Conservation (phyloP, 306 rosid genomes). For the Casuarina glauca region DNA sequence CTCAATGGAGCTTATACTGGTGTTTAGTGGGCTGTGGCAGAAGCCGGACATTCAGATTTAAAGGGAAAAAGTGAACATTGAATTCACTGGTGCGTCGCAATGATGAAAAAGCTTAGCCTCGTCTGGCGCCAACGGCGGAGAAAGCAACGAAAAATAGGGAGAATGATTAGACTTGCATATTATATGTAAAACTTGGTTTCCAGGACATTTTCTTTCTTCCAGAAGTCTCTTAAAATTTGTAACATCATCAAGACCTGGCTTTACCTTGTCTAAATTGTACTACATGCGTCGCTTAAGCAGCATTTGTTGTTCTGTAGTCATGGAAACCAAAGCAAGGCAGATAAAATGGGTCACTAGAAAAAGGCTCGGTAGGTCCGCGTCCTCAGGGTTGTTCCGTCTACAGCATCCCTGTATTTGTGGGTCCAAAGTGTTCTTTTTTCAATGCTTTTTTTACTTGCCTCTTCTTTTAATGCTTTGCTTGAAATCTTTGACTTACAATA, state of each 20-base stretch:
- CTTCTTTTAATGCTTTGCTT: background rate
- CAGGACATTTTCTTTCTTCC: too few relatives aligned
- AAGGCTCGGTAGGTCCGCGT: too few relatives aligned
- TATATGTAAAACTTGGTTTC: background rate
- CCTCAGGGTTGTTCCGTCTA: background rate
- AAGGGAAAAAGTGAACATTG: constrained; percentile 7
- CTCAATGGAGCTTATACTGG: background rate
- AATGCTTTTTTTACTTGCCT: background rate
- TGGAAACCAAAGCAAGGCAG: too few relatives aligned
- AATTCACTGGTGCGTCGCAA: constrained; percentile 16
- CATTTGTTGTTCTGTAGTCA: too few relatives aligned
- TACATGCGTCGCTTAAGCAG: too few relatives aligned
- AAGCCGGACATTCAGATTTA: background rate
- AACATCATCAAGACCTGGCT: too few relatives aligned
- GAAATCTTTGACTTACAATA: too few relatives aligned
- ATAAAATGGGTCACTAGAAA: too few relatives aligned
- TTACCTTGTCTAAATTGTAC: too few relatives aligned
- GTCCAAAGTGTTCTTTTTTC: background rate
- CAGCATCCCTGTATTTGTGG: background rate
- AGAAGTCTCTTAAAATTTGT: too few relatives aligned
- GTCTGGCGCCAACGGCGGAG: background rate
- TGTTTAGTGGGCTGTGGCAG: background rate
- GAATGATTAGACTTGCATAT: background rate
- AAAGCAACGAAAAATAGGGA: constrained; percentile 4
- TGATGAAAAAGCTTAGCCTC: constrained; percentile 1